phyloP scores from a whole-genome alignment of 2,329 filamentous ascomycete genomes.

The Trichoderma brevicompactum region DNA sequence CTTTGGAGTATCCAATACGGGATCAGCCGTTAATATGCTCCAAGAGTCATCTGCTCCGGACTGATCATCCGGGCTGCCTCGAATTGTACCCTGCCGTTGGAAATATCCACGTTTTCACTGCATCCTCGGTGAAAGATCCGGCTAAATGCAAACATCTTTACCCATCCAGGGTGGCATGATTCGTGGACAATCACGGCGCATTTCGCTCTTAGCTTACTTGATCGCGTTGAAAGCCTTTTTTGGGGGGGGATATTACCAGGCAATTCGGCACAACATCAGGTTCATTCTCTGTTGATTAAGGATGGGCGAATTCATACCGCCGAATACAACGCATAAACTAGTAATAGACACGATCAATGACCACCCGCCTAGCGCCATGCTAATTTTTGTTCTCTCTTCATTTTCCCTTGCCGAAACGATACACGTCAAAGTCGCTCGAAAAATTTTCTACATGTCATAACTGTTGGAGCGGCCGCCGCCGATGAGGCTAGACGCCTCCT shows the following conservation, averaged over 20 bases:
- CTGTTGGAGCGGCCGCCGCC: neutral
- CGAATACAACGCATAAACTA: neutral
- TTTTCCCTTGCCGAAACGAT: neutral
- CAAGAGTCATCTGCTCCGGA: slow-evolving; percentile 23
- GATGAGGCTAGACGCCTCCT: neutral
- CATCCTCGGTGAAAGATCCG: slow-evolving; percentile 21
- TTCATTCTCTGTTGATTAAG: neutral
- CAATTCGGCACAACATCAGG: slow-evolving; percentile 6
- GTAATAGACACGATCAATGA: neutral
- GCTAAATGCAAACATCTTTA: slow-evolving; percentile 19
- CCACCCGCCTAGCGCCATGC: neutral
- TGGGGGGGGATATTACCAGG: neutral
- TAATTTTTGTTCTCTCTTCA: neutral
- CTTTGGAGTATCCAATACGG: slow-evolving; percentile 13
- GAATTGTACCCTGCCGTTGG: slow-evolving; percentile 1
- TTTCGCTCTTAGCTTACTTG: slow-evolving; percentile 5
- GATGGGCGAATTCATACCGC: neutral
- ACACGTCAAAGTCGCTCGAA: neutral
- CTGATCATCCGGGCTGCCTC: neutral
- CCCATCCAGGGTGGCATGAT: slow-evolving; percentile 17
- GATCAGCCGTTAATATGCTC: slow-evolving; percentile 17
- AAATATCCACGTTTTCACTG: slow-evolving; percentile 23
- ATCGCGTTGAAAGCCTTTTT: neutral
- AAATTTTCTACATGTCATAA: neutral
- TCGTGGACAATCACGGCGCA: slow-evolving; percentile 5